Evolutionary conservation across 176 grass and related monocot genomes (phyloP).

Genomic region (Paspalum vaginatum): DNA sequence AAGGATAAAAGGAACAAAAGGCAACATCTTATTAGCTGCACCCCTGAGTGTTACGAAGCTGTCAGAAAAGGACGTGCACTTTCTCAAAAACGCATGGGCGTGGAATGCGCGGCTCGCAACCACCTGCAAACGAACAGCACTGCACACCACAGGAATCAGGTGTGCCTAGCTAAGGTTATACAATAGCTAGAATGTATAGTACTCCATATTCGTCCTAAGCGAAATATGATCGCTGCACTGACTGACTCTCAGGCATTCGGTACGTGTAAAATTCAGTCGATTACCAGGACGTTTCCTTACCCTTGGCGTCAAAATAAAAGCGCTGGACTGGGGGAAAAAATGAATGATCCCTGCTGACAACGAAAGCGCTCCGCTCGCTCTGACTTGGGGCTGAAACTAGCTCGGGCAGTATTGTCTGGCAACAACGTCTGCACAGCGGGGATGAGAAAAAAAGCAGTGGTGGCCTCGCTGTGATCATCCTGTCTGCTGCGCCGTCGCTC

Average conservation of each 20-base stretch:
- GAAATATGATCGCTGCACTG: no score
- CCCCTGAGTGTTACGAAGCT: slow-evolving; percentile 41
- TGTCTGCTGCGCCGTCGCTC: slow-evolving; percentile 45
- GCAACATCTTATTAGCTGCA: slow-evolving; percentile 48
- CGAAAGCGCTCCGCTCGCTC: no score
- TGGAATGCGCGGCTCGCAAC: neutral
- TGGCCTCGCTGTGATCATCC: neutral
- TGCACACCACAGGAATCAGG: neutral
- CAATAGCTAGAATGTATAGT: no score
- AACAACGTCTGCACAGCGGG: slow-evolving; percentile 5
- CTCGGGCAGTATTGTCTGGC: neutral
- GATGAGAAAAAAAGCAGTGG: neutral
- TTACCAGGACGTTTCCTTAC: no score
- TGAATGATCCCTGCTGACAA: no score
- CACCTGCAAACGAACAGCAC: neutral
- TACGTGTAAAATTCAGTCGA: no score
- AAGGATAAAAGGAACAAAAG: slow-evolving; percentile 34
- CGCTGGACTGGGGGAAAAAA: no score
- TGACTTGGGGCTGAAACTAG: slow-evolving; percentile 40
- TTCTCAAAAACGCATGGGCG: slow-evolving; percentile 14
- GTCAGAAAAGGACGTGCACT: slow-evolving; percentile 56
- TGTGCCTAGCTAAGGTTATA: neutral
- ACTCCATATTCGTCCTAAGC: no score
- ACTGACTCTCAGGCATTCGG: no score
- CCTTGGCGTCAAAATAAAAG: no score